These are phyloP conservation scores for Vigna nakashimae DNA, from an alignment of 306 rosid species.

Conservation along the genomic window DNA sequence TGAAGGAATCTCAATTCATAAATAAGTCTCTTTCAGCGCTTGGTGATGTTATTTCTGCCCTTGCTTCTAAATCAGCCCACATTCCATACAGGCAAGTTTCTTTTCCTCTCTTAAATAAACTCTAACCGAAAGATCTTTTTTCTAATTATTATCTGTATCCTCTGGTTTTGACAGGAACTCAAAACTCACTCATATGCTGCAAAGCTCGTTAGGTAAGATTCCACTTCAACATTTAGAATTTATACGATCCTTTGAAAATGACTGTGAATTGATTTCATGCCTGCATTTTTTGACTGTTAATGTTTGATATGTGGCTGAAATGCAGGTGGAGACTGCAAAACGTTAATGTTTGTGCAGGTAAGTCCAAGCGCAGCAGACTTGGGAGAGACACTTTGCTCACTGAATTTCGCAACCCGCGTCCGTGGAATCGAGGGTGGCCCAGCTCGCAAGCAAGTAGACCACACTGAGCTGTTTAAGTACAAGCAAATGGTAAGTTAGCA, in stretches of 20 bases:
- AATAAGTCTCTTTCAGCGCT: slow-evolving; percentile 97
- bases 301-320: slow-evolving; percentile 45
- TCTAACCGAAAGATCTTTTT: not conserved
- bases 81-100: slow-evolving; percentile 83
- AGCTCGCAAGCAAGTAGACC: slow-evolving; percentile 92
- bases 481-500: slow-evolving; percentile 85
- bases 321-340: slow-evolving; percentile 99
- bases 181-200: slow-evolving; percentile 93
- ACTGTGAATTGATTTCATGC: slow-evolving; percentile 1
- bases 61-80: slow-evolving; percentile 90
- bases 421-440: slow-evolving; percentile 91
- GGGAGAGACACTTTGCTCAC: slow-evolving; percentile 93
- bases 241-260: slow-evolving; percentile 9
- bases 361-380: slow-evolving; percentile 83
- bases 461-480: slow-evolving; percentile 76
- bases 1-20: slow-evolving; percentile 95
- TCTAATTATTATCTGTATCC: slow-evolving; percentile 38
- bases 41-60: slow-evolving; percentile 94
- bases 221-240: slow-evolving; percentile 28
- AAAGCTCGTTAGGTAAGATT: slow-evolving; percentile 90
- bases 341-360: slow-evolving; percentile 94
- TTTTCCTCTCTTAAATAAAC: slow-evolving; percentile 1
- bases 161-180: slow-evolving; percentile 76
- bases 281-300: slow-evolving; percentile 16
- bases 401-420: slow-evolving; percentile 94